A percentile compares a stretch with the other conserved stretches of the same genome.
phyloP scores from a whole-genome alignment of 2,329 filamentous ascomycete genomes.

The Calonectria crousiana region DNA sequence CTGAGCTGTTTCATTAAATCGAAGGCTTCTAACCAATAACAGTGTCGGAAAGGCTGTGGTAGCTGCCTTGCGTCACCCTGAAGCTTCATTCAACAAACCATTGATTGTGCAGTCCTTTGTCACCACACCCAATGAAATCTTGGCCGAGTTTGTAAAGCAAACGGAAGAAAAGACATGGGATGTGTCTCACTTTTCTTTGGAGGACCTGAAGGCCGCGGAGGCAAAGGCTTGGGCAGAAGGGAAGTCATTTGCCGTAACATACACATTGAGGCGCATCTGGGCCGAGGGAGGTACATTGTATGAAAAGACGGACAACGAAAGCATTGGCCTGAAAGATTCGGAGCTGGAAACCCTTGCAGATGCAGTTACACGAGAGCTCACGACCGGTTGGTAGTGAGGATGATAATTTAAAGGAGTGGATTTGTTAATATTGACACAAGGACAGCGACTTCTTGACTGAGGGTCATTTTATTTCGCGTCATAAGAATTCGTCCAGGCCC shows the following conservation, averaged over 20 bases:
- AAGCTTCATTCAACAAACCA: conserved; percentile 64
- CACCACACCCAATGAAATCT: conserved; percentile 70
- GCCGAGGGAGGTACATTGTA: conserved; percentile 79
- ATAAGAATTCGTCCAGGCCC: no score
- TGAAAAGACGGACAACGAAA: conserved; percentile 73
- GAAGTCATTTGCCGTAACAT: conserved; percentile 63
- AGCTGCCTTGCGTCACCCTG: conserved; percentile 69
- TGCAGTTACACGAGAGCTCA: conserved; percentile 34
- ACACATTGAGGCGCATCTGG: conserved; percentile 79
- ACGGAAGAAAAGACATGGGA: conserved; percentile 63
- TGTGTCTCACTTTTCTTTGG: conserved; percentile 55
- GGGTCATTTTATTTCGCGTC: no score
- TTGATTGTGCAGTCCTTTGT: conserved; percentile 80
- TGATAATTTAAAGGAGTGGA: neutral
- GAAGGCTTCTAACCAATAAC: neutral
- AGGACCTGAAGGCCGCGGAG: conserved; percentile 68
- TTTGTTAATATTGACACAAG: neutral
- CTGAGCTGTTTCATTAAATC: no score
- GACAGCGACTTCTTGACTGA: no score
- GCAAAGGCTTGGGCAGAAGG: conserved; percentile 67
- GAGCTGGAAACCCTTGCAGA: conserved; percentile 64
- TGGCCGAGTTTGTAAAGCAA: conserved; percentile 77
- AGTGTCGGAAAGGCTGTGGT: conserved; percentile 77
- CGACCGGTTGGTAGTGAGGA: conserved; percentile 34
- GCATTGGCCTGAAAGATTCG: conserved; percentile 62